A percentile compares a stretch with the other conserved stretches of the same genome.
These are phyloP conservation scores for Neonectria ditissima DNA, from an alignment of 2,329 filamentous ascomycete species.

Conservation along the genomic window DNA sequence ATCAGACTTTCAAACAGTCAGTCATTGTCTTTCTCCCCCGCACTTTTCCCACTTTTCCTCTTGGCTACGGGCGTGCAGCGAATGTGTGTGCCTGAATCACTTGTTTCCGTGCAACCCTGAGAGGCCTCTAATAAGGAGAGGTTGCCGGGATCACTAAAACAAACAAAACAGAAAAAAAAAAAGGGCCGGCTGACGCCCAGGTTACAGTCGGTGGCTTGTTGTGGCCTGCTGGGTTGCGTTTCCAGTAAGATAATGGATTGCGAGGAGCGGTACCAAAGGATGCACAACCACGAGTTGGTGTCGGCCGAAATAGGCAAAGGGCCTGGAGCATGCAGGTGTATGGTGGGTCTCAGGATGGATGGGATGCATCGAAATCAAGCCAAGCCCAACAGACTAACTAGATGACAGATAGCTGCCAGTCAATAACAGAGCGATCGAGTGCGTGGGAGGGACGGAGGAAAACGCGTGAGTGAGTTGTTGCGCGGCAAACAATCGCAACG, in stretches of 20 bases:
- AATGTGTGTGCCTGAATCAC: constrained; percentile 5
- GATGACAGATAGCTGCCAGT: constrained; percentile 4
- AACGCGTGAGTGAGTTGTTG: constrained; percentile 5
- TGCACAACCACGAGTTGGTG: constrained; percentile 33
- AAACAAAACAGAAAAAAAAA: not conserved
- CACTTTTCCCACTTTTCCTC: constrained; percentile 15
- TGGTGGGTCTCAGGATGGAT: constrained; percentile 18
- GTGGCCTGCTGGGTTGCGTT: constrained; percentile 1
- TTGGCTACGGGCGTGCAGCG: constrained; percentile 3
- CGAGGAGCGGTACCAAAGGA: constrained; percentile 15
- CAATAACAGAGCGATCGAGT: constrained; percentile 17
- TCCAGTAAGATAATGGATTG: not conserved
- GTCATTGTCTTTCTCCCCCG: constrained; percentile 21
- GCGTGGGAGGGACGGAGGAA: not conserved
- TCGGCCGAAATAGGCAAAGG: constrained; percentile 42
- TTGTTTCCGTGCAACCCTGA: not conserved
- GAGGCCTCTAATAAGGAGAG: not conserved
- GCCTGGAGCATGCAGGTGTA: constrained; percentile 28
- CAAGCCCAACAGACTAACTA: constrained; percentile 24
- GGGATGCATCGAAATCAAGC: constrained; percentile 31
- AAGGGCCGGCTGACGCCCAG: not conserved
- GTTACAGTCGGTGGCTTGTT: not conserved
- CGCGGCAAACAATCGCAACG: constrained; percentile 24
- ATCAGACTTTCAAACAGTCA: constrained; percentile 2
- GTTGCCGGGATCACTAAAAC: not conserved